phyloP scores from a whole-genome alignment of 2,329 filamentous ascomycete species.

The Pseudogymnoascus sp. region DNA sequence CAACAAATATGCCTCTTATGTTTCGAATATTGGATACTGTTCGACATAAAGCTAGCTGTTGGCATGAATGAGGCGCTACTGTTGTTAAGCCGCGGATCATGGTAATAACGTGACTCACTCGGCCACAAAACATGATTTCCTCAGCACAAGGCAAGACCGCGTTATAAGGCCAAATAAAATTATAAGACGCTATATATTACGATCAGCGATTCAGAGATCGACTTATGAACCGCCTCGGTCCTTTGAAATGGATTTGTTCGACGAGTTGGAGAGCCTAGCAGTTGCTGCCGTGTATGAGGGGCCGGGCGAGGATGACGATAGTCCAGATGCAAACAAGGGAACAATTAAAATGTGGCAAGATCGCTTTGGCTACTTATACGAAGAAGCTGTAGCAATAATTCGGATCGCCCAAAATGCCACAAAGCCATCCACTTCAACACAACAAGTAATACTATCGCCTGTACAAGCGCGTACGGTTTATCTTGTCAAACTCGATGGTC shows the following conservation, averaged over 20 bases:
- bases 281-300: constrained; percentile 14
- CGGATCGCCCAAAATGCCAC: background rate
- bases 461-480: constrained; percentile 13
- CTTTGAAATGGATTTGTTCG: constrained; percentile 19
- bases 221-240: background rate
- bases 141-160: background rate
- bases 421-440: background rate
- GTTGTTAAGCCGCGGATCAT: background rate
- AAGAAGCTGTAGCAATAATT: constrained; percentile 21
- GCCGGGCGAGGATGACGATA: constrained; percentile 15
- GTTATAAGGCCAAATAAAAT: background rate
- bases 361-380: constrained; percentile 26
- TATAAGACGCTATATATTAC: background rate
- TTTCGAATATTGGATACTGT: background rate
- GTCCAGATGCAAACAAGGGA: background rate
- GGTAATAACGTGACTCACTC: background rate
- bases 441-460: background rate
- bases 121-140: background rate
- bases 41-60: background rate
- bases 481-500: constrained; percentile 22
- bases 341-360: constrained; percentile 9
- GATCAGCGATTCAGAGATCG: background rate
- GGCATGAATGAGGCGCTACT: background rate
- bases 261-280: constrained; percentile 23
- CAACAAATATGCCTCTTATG: background rate